Percentiles rank a stretch among this genome's conserved stretches.
These are phyloP conservation scores for Neocucurbitaria cava DNA, from an alignment of 2,329 filamentous ascomycete genomes.

Conservation along the genomic window DNA sequence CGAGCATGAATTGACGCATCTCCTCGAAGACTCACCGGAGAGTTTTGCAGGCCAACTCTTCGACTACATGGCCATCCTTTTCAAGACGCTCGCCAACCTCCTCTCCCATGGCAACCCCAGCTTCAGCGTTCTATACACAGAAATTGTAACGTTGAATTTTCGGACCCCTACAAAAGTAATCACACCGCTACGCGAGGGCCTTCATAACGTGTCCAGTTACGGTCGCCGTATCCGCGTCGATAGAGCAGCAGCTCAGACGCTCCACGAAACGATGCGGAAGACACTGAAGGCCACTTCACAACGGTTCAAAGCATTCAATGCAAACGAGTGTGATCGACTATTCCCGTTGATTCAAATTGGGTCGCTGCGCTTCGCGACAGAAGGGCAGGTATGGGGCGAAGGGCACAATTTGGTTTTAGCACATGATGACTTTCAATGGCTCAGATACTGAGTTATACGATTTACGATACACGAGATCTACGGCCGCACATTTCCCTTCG, in stretches of 20 bases:
- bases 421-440: conserved; percentile 39
- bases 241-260: conserved; percentile 22
- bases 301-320: conserved; percentile 33
- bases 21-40: conserved; percentile 33
- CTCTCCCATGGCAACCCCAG: conserved; percentile 24
- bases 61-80: conserved; percentile 40
- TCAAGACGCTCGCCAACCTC: conserved; percentile 36
- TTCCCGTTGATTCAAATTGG: conserved; percentile 40
- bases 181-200: conserved; percentile 7
- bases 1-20: conserved; percentile 31
- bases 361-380: conserved; percentile 33
- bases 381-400: conserved; percentile 36
- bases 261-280: conserved; percentile 33
- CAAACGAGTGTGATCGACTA: conserved; percentile 27
- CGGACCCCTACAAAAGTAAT: conserved; percentile 36
- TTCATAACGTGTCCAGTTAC: conserved; percentile 17
- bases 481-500: not conserved
- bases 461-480: not conserved
- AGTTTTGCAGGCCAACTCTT: conserved; percentile 40
- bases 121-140: conserved; percentile 34
- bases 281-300: conserved; percentile 37
- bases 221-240: conserved; percentile 29
- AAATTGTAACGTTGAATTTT: conserved; percentile 36
- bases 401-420: conserved; percentile 40
- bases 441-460: conserved; percentile 23